These are phyloP conservation scores for Tritrichomonas musculus DNA, from an alignment of 208 protist species.

Conservation along the genomic window DNA sequence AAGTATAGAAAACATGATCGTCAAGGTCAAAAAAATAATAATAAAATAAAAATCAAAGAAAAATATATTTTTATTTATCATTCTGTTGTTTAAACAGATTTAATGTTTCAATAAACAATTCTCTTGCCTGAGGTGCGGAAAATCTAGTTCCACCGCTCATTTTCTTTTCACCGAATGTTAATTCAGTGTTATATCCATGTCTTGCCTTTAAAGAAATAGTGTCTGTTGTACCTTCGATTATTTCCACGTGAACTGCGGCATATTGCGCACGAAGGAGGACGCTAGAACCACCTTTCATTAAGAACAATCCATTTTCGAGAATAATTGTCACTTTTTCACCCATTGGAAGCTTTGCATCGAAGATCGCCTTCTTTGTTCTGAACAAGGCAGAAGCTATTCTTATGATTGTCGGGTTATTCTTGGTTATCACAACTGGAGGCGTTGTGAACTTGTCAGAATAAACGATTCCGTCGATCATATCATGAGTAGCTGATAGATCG, in stretches of 20 bases:
- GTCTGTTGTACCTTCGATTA: not conserved
- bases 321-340: not conserved
- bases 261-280: not conserved
- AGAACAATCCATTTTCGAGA: not conserved
- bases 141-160: not conserved
- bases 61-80: too few species aligned
- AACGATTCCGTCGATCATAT: not conserved
- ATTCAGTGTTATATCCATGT: conserved; percentile 20
- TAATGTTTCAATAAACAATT: conserved; percentile 7
- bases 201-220: not conserved
- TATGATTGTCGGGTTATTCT: not conserved
- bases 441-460: not conserved
- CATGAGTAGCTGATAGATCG: not conserved
- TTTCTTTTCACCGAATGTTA: not conserved
- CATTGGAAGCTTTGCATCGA: not conserved
- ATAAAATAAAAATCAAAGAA: too few species aligned
- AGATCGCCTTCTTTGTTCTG: not conserved
- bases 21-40: too few species aligned
- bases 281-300: not conserved
- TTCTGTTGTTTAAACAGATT: not conserved
- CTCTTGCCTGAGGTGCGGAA: not conserved
- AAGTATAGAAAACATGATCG: too few species aligned
- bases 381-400: not conserved
- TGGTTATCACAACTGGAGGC: not conserved
- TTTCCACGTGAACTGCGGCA: not conserved